Base-by-base conservation (phyloP, 2,329 filamentous ascomycete genomes). In the Aspergillus oerlinghausenensis region DNA sequence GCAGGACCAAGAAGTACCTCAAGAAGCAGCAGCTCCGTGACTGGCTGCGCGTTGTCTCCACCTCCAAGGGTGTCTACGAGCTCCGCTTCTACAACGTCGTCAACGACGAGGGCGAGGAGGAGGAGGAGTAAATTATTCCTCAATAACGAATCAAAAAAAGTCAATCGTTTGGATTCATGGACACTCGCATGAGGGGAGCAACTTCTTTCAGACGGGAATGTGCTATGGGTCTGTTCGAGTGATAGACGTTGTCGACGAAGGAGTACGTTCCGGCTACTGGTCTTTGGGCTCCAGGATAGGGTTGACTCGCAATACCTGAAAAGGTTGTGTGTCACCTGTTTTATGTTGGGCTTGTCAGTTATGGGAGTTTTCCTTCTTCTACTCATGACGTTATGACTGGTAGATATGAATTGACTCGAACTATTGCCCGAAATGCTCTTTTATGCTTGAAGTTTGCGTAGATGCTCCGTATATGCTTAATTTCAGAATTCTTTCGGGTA, bases 71-170 rank as follows among this genome's bases (percentile, higher is more conserved):
- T 77, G 92, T 97, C 67, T 99, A 99, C 85, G 92, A 97, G 86
- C 89, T 99, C 81, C 92, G 96, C 85, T 99, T 99, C 92, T 99
- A 96, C 92, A 99, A 99, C 86, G 92, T 99, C 76, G 93, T 97
- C 75, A 94, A 96, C 81, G 94, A 99, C 79, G 93, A 92, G 78
- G 92, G 85, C 71, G 94, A 97, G 70, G 94, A 99, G 76, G 94
- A 99, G 77, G 94, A 99, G 76, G 94, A 99, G 80, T 99, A 97
- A 85, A 87, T 71, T 70, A 57, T 57, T 62, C 52, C 53, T 57
- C 52, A 58, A 60, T 56, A 57, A 60, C 49, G 49, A 67, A 65
- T 58, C n/a, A 63, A 63, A 67, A 55, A 55, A 48, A 52, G 42
- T 19, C 17, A 10, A 43, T 56, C n/a, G 11, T 32, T 38, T 40